Conservation (phyloP, 139 green algal genomes). For the Volvox reticuliferus region DNA sequence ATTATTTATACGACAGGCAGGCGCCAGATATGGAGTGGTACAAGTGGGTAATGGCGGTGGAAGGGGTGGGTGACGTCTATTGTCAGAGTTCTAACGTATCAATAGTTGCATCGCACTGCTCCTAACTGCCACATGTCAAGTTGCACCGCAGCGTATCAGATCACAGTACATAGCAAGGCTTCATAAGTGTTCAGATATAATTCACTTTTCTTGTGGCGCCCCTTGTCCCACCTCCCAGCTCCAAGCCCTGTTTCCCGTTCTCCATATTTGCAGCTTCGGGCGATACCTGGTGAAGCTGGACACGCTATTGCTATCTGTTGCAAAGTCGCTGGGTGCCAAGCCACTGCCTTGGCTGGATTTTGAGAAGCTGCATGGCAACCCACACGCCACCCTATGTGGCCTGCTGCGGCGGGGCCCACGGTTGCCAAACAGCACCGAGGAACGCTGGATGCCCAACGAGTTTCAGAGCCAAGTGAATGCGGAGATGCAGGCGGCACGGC, state of each 20-base stretch:
- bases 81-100: not conserved
- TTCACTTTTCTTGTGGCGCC: not conserved
- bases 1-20: conserved; percentile 9
- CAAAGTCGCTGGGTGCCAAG: not conserved
- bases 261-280: not conserved
- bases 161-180: not conserved
- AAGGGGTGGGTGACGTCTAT: not conserved
- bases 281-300: conserved; percentile 23
- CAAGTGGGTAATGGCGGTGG: not conserved
- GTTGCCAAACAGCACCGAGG: not conserved
- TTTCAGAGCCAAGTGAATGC: not conserved
- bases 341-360: not conserved
- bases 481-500: conserved; percentile 19
- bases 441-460: not conserved
- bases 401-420: conserved; percentile 31
- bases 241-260: not conserved
- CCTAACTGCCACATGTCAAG: not conserved
- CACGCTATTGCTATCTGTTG: conserved; percentile 23
- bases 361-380: not conserved
- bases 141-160: not conserved
- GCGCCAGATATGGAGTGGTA: conserved; percentile 29
- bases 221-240: not conserved
- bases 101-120: not conserved
- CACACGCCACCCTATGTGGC: not conserved
- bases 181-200: not conserved